A percentile compares a stretch with the other conserved stretches of the same genome.
Evolutionary conservation across 2,329 filamentous ascomycete genomes (phyloP).

Genomic region (Colletotrichum gloeosporioides): DNA sequence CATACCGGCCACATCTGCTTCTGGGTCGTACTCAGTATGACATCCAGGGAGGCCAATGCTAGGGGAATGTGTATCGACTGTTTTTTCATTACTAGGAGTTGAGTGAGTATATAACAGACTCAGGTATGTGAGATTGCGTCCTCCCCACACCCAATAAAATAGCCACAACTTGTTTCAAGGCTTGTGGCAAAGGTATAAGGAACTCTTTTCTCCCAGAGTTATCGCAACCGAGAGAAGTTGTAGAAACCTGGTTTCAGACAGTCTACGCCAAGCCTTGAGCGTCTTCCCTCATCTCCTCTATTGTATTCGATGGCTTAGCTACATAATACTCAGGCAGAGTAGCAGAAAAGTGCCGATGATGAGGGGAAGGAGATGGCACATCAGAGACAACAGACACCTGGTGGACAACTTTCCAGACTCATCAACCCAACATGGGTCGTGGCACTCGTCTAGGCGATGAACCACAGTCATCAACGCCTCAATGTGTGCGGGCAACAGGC

Average conservation of each 20-base stretch:
- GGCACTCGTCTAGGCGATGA: accelerated
- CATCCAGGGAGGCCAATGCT: accelerated
- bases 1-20: neutral
- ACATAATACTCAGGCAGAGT: neutral
- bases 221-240: neutral
- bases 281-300: neutral
- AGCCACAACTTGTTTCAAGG: no score
- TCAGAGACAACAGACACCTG: neutral
- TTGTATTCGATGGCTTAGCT: neutral
- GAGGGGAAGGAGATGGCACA: neutral
- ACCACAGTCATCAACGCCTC: neutral
- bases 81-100: neutral
- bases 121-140: neutral
- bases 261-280: neutral
- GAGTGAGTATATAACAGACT: neutral
- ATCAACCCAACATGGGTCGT: accelerated
- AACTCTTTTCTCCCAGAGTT: neutral
- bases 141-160: neutral
- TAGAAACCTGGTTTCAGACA: neutral
- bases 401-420: neutral
- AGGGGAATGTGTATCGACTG: neutral
- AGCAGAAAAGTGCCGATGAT: no score
- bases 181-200: neutral
- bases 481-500: neutral
- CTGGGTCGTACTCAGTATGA: neutral